These are phyloP conservation scores for Metarhizium brunneum DNA, from an alignment of 2,329 filamentous ascomycete genomes.

Conservation along the genomic window DNA sequence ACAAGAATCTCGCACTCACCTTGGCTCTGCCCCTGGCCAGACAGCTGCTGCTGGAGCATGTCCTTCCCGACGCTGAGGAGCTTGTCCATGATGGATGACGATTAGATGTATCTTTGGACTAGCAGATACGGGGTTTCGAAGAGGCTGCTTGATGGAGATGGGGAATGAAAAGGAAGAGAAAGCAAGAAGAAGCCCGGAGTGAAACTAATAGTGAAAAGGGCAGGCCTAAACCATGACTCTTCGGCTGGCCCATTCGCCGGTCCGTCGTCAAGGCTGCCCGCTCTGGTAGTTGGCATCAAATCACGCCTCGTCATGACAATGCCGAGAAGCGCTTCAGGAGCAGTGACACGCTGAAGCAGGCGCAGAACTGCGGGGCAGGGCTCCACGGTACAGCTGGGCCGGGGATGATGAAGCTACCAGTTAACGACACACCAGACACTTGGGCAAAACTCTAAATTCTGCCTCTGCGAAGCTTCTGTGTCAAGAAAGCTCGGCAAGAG, in stretches of 20 bases:
- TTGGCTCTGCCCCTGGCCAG: constrained; percentile 3
- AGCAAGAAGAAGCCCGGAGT: not conserved
- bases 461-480: too few relatives aligned
- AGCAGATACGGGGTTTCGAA: not conserved
- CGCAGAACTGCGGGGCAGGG: not conserved
- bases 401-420: not conserved
- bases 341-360: not conserved
- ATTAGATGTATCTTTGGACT: not conserved
- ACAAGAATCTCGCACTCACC: not conserved
- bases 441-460: too few relatives aligned
- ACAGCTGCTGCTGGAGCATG: constrained; percentile 5
- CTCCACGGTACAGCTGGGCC: not conserved
- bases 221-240: not conserved
- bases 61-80: constrained; percentile 28
- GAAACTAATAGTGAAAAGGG: not conserved
- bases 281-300: not conserved
- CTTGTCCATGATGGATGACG: constrained; percentile 25
- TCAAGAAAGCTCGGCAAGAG: too few relatives aligned
- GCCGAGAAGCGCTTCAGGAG: not conserved
- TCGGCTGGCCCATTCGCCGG: too few relatives aligned
- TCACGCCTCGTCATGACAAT: not conserved
- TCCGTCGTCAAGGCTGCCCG: not conserved
- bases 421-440: too few relatives aligned
- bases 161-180: not conserved
- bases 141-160: not conserved